Percentiles rank a stretch among this genome's conserved stretches.
Evolutionary conservation across 176 grass and related monocot genomes (phyloP).

Genomic region (Dactylis glomerata): DNA sequence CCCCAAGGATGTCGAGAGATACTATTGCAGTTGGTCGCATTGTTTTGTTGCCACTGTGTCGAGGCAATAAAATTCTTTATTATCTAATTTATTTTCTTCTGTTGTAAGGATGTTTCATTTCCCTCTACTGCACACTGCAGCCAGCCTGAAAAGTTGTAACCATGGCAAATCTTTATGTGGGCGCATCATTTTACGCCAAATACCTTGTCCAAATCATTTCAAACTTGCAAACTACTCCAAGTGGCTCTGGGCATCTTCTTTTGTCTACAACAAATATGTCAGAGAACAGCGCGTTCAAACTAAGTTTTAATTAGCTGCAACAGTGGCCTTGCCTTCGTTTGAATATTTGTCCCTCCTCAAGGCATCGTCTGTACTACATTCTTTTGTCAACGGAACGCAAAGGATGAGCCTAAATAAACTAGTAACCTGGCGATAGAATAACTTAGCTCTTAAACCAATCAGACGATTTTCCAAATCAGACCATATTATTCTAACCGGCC

Average conservation of each 20-base stretch:
- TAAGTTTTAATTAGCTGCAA: conserved; percentile 23
- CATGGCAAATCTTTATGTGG: background rate
- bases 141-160: background rate
- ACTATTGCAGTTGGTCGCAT: background rate
- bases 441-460: conserved; percentile 14
- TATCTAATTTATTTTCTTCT: no score
- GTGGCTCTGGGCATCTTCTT: background rate
- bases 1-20: background rate
- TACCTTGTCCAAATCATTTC: background rate
- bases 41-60: background rate
- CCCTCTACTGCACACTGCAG: background rate
- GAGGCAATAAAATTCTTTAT: background rate
- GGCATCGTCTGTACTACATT: conserved; percentile 15
- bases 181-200: background rate
- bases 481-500: conserved; percentile 32
- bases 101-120: background rate
- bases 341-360: conserved; percentile 44
- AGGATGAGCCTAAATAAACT: conserved; percentile 7
- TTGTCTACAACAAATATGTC: background rate
- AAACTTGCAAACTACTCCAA: conserved; percentile 11
- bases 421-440: conserved; percentile 30
- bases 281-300: conserved; percentile 27
- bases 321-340: conserved; percentile 28
- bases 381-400: conserved; percentile 40
- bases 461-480: conserved; percentile 8